These are phyloP conservation scores for Tephrocybe sp. DNA, from an alignment of 768 basidiomycete species.

Conservation along the genomic window DNA sequence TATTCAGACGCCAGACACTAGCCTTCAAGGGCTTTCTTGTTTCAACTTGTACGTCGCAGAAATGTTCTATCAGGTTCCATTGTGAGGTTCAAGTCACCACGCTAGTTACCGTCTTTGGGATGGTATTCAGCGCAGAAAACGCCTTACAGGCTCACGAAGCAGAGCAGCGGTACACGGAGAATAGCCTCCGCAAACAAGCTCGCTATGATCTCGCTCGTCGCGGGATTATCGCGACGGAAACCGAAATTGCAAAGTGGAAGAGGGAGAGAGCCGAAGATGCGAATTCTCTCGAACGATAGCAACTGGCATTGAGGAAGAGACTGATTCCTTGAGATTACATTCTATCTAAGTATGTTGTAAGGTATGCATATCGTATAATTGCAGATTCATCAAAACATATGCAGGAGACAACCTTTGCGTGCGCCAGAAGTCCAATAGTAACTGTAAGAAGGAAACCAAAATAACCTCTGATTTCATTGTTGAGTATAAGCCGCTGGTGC, in stretches of 20 bases:
- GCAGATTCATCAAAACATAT: conserved; percentile 4
- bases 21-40: conserved; percentile 81
- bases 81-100: not conserved
- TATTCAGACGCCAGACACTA: conserved; percentile 67
- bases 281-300: not conserved
- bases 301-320: not conserved
- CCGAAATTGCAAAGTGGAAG: conserved; percentile 81
- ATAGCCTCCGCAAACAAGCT: conserved; percentile 68
- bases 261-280: conserved; percentile 26
- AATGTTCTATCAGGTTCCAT: not conserved
- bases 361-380: not conserved
- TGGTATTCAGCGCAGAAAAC: conserved; percentile 73
- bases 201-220: conserved; percentile 69
- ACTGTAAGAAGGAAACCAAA: no score
- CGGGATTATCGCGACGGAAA: conserved; percentile 78
- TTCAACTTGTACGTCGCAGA: conserved; percentile 53
- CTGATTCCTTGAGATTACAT: not conserved
- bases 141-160: conserved; percentile 73
- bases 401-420: not conserved
- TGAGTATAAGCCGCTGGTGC: conserved; percentile 26
- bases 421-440: no score
- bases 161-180: conserved; percentile 62
- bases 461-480: conserved; percentile 15
- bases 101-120: conserved; percentile 59
- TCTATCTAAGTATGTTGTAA: conserved; percentile 4